Conservation (phyloP, 2,329 filamentous ascomycete species). For the Epichloe brachyelytri region DNA sequence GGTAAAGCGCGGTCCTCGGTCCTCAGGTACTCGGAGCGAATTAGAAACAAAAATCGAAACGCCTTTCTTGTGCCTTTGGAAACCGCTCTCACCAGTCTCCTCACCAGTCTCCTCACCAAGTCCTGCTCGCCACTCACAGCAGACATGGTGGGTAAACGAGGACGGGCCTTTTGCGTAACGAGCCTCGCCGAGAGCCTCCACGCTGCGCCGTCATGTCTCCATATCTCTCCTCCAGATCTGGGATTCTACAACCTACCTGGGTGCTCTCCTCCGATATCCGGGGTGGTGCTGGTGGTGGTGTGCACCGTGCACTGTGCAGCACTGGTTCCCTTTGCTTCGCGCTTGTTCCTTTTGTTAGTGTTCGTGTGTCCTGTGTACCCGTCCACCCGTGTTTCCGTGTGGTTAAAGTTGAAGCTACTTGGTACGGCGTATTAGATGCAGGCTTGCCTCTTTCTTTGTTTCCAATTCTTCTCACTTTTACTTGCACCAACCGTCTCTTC, state of each 20-base stretch:
- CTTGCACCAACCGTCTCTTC: not conserved
- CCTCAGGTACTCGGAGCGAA: not conserved
- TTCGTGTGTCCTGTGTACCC: not conserved
- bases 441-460: not conserved
- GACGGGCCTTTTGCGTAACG: not conserved
- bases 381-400: not conserved
- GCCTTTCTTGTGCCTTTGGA: not conserved
- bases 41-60: not conserved
- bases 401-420: not conserved
- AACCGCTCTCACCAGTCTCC: not conserved
- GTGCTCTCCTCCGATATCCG: not conserved
- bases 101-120: too few relatives aligned
- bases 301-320: not conserved
- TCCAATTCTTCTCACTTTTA: not conserved
- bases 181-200: not conserved
- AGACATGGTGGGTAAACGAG: not conserved
- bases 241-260: not conserved
- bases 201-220: conserved; percentile 1
- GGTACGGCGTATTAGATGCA: not conserved
- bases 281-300: not conserved
- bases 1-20: not conserved
- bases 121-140: not conserved
- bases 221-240: not conserved
- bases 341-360: not conserved
- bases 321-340: not conserved